Evolutionary conservation across 2,329 filamentous ascomycete genomes (phyloP), one percentile per base, ranked within the genome.

Genomic region (Teratosphaeria viscida): DNA sequence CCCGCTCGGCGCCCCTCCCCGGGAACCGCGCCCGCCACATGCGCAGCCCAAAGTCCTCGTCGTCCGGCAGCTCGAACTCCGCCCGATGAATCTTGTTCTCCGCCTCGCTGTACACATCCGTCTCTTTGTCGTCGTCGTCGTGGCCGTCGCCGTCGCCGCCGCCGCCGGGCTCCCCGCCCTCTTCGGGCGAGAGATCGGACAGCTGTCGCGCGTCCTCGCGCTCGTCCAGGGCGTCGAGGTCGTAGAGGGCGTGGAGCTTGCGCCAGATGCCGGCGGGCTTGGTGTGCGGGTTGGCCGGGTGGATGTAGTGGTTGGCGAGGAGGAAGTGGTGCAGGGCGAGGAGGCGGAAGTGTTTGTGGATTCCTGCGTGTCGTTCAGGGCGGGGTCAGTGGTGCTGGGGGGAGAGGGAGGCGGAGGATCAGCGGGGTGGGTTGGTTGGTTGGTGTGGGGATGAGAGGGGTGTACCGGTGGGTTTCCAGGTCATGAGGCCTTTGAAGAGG

Each of bases 321-420:
- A 74, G 64, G 61, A 67, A 70, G 27, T 67, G 60, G 56, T 71
- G 70, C 16, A 96, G 90, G 8, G 90, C 86, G 63, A 96, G 85
- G 81, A 96, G 92, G 61, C 90, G 87, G 71, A 96, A 95, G 74
- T 96, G 90, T 72, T 92, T 95, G 77, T 96, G 91, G 81, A 96
- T 89, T 62, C 91, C 89, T 89, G 64, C 37, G 19, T 5, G 29
- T 32, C 5, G 29, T 32, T 23, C 35, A 16, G 29, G 23, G 19
- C 35, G 39, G 19, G 23, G 54, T 61, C 57, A 59, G 59, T 52
- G 23, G 57, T 59, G 54, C n/a, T 19, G 39, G 23, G 34, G 32
- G 19, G 10, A 56, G 23, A 23, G 23, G 23, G 23, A 32, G 29
- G 29, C 1, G 29, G 2, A 3, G 29, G 7, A 7, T 54, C 52